Evolutionary conservation across 805 yeast species (phyloP).

Genomic region (Barnettozyma pratensis): DNA sequence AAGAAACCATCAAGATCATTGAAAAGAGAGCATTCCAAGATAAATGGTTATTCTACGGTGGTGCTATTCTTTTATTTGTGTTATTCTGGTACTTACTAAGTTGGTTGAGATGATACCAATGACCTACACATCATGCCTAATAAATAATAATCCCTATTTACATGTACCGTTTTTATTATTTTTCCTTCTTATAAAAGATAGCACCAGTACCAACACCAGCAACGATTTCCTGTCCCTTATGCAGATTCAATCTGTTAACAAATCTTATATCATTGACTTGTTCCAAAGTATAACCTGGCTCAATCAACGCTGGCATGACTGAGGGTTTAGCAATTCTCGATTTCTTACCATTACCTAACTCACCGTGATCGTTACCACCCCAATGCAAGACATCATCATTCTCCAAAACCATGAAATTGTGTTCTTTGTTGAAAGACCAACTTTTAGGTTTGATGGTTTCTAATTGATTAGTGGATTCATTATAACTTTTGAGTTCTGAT

Average conservation of each 20-base stretch:
- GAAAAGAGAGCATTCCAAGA: conserved; percentile 83
- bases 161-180: neutral
- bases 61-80: conserved; percentile 55
- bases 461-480: conserved; percentile 38
- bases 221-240: conserved; percentile 48
- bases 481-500: conserved; percentile 44
- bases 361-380: conserved; percentile 84
- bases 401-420: conserved; percentile 51
- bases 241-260: conserved; percentile 44
- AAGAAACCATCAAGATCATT: conserved; percentile 72
- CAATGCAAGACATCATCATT: conserved; percentile 67
- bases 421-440: conserved; percentile 63
- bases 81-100: conserved; percentile 63
- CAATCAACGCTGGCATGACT: conserved; percentile 49
- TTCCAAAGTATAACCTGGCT: conserved; percentile 37
- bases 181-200: conserved; percentile 43
- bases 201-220: conserved; percentile 62
- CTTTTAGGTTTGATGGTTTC: conserved; percentile 41
- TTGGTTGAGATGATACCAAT: conserved; percentile 45
- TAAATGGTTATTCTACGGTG: conserved; percentile 79
- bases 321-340: conserved; percentile 53
- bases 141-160: neutral
- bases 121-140: neutral
- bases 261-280: conserved; percentile 30
- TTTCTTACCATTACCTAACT: conserved; percentile 77